Evolutionary conservation across 1,284 basidiomycete genomes (phyloP), one percentile per base, ranked within the genome.

Genomic region (Fomitopsis betulina): DNA sequence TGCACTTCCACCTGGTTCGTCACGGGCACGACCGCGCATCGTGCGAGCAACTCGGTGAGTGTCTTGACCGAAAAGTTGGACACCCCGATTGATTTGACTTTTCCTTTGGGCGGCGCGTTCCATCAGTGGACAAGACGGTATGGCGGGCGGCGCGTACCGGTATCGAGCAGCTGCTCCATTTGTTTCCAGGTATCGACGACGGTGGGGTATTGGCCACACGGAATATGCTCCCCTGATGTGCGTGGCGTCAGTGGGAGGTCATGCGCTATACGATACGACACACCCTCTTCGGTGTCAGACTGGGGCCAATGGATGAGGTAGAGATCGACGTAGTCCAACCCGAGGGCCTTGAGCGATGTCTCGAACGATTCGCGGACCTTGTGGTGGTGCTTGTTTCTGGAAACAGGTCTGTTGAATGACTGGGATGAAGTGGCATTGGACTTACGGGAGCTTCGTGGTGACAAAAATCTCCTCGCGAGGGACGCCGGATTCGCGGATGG

Each of bases 281-380:
- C 32, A 63, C 74, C 66, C 47, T 61, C 60, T 40, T 60, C 54
- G 5, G 63, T 63, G 51, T 65, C 38, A 81, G 86, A 82, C 54
- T 84, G 82, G 25, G 70, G 72, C 84, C 85, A 87, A 72, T 89
- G 87, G 70, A 90, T 79, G 21, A 91, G 76, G 70, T 86, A 91
- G 23, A 91, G 72, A 67, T 91, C 87, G 55, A 91, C 77, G 70
- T 91, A 90, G 25, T 79, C 83, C 40, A 82, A 62, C 35, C 78
- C 78, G 13, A 91, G 78, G 62, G 80, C 77, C 56, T 77, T 70
- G 25, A 91, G 78, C 21, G 90, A 91, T 58, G 80, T 75, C 61
- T 87, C 80, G 57, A 96, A 77, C 17, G 90, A 89, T 50, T 81
- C 82, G 52, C 78, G 73, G 33, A 84, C 81, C 63, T 78, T 77